Conservation (phyloP, 257 asterid genomes). For the Ballota nigra region DNA sequence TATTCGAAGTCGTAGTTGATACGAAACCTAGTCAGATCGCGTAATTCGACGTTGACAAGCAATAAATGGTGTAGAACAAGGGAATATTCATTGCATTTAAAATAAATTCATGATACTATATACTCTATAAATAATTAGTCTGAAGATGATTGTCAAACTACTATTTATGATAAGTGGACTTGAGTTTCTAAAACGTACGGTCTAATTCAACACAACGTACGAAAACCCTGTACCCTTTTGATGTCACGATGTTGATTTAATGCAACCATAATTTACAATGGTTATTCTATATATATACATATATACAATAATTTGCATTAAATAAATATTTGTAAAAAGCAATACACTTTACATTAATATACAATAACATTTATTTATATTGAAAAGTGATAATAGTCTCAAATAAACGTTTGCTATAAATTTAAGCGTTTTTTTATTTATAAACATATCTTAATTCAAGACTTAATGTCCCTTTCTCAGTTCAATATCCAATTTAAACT, state of each 20-base stretch:
- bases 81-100: not conserved
- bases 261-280: not conserved
- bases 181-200: constrained; percentile 40
- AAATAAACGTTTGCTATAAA: too few relatives aligned
- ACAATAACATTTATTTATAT: too few relatives aligned
- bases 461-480: too few relatives aligned
- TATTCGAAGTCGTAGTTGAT: not conserved
- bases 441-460: too few relatives aligned
- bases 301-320: not conserved
- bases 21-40: not conserved
- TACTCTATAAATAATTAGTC: too few relatives aligned
- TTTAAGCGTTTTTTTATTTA: too few relatives aligned
- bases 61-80: not conserved
- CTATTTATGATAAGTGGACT: constrained; percentile 49
- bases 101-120: not conserved
- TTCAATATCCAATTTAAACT: too few relatives aligned
- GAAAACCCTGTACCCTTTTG: constrained; percentile 16
- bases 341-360: too few relatives aligned
- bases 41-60: not conserved
- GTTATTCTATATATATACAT: not conserved
- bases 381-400: too few relatives aligned
- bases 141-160: constrained; percentile 20
- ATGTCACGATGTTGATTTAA: not conserved
- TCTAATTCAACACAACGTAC: constrained; percentile 18
- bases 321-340: too few relatives aligned